Evolutionary conservation across 441 rosid species (phyloP), one percentile per base, ranked within the genome.

Genomic region (Caryocar brasiliense): DNA sequence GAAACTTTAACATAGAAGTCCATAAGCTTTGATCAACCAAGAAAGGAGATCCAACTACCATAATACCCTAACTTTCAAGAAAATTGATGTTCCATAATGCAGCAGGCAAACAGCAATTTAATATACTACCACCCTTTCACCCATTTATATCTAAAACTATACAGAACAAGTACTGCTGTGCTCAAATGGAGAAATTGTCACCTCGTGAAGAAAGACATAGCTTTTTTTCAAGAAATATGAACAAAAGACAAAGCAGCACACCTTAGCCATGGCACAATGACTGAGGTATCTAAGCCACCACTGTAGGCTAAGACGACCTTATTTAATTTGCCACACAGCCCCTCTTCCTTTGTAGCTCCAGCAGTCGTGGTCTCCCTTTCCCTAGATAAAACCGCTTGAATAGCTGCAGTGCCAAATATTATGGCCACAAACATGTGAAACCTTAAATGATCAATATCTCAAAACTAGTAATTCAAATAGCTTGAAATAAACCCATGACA

Each of bases 201-300:
- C n/a, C n/a, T n/a, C n/a, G n/a, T n/a, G n/a, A n/a, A n/a, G n/a
- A n/a, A n/a, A n/a, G n/a, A n/a, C n/a, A n/a, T n/a, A n/a, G n/a
- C n/a, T n/a, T n/a, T n/a, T n/a, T n/a, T n/a, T n/a, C n/a, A n/a
- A n/a, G n/a, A n/a, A n/a, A n/a, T n/a, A n/a, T n/a, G n/a, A 58
- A 51, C n/a, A 9, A 24, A 32, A 49, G 27, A 40, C 27, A 51
- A 39, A 47, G 26, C 21, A 27, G n/a, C 54, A 45, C 66, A 91
- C 96, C 90, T 83, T 39, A 86, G 70, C 98, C 98, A 91, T 22
- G 98, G 98, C 21, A 91, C 96, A 56, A 86, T 87, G 5, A 91
- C 96, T 2, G 95, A 91, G 47, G 98, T 91, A 74, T 91, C 96
- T 46, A 91, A 68, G 51, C 96, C 98, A 44, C 98, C 96, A 47